phyloP scores from a whole-genome alignment of 2,329 filamentous ascomycete species.

The Fusarium algeriense region DNA sequence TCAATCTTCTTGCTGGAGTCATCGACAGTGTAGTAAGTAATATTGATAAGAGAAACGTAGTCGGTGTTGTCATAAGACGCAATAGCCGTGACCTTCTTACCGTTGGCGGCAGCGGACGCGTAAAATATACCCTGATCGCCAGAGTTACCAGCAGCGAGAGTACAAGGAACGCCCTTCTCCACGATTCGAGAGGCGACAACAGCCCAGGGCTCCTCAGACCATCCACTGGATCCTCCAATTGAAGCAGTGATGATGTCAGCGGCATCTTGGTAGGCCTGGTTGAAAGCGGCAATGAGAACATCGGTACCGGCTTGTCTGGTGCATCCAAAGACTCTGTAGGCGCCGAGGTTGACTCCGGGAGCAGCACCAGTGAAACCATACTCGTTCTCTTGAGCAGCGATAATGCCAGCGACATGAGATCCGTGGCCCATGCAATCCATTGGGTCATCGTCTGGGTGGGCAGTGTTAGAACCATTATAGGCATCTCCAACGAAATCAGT shows the following conservation, averaged over 20 bases:
- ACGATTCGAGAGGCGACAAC: conserved; percentile 65
- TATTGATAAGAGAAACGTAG: conserved; percentile 57
- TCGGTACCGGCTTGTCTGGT: conserved; percentile 63
- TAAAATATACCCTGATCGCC: conserved; percentile 63
- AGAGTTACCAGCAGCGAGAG: conserved; percentile 65
- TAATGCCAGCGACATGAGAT: conserved; percentile 71
- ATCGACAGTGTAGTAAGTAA: conserved; percentile 58
- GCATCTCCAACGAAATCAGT: conserved; percentile 69
- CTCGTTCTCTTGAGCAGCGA: conserved; percentile 67
- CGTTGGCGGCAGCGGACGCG: conserved; percentile 63
- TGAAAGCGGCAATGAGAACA: conserved; percentile 69
- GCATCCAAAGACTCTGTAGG: conserved; percentile 70
- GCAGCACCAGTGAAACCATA: conserved; percentile 71
- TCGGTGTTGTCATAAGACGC: conserved; percentile 63
- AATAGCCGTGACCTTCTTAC: conserved; percentile 61
- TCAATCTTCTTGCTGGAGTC: conserved; percentile 44
- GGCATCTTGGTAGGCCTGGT: conserved; percentile 69
- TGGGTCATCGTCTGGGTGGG: conserved; percentile 62
- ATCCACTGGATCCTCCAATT: conserved; percentile 63
- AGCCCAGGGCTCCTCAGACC: conserved; percentile 64
- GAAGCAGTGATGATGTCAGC: conserved; percentile 69
- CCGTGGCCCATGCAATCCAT: conserved; percentile 70
- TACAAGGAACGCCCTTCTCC: conserved; percentile 64
- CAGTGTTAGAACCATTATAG: conserved; percentile 56
- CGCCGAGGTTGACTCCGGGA: conserved; percentile 66